Base-by-base conservation (phyloP, 2,329 filamentous ascomycete species). In the Diaporthe helianthi region DNA sequence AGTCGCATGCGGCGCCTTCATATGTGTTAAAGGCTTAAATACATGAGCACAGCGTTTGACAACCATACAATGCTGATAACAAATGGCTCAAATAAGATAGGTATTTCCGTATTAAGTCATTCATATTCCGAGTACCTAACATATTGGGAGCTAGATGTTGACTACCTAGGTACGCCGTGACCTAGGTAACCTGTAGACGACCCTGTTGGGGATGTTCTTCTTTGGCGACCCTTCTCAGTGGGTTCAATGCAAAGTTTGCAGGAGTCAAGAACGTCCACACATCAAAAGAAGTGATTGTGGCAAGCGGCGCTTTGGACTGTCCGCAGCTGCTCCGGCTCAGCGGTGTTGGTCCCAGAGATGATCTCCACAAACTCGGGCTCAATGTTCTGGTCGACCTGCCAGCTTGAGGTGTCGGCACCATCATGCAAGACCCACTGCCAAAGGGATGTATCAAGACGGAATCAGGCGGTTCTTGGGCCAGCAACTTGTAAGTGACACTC, bases 261-360 rank as follows among this genome's bases (percentile, higher is more conserved):
- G 78, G 79, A 19, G 70, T 74, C 5, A 71, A 71, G 33, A 74
- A 74, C 2, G 76, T 73, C 17, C 73, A 71, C 19, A 76, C 77
- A 7, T 72, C 72, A 22, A 78, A 78, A 29, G 85, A 87, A 72
- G 81, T 87, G 19, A 85, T 87, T 49, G 69, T 87, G 13, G 80
- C 82, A 0, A 83, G 82, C 1, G 85, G 85, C 15, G 77, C 81
- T 2, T 84, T 86, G 73, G 84, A 85, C 74, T 81, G 82, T 4
- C 85, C 85, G 0, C 83, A 86, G 70, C 79, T 87, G 5, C 80
- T 87, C 3, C 83, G 85, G 75, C 79, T 86, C 0, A 85, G 82
- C 55, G 85, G 85, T 10, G 78, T 87, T 31, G 84, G 84, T 0
- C 80, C 82, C 1, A 76, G 76, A 1, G 75, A 76, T 0, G 80